These are phyloP conservation scores for Aspergillus bombycis DNA, from an alignment of 2,329 filamentous ascomycete genomes.

Conservation along the genomic window DNA sequence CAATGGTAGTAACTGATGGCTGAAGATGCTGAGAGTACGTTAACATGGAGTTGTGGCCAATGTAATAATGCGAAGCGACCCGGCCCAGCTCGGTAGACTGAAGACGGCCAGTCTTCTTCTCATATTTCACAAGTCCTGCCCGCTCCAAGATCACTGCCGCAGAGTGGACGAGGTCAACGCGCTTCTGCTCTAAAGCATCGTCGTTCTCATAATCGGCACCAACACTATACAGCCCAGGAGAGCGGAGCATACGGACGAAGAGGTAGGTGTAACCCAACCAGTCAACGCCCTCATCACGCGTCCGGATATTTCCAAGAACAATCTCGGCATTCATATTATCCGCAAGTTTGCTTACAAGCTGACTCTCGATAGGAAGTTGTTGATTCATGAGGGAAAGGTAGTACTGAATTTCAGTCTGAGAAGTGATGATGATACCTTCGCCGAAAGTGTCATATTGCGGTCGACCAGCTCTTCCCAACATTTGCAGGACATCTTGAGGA, in stretches of 20 bases:
- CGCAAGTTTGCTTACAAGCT: slow-evolving; percentile 87
- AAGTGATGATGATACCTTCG: slow-evolving; percentile 98
- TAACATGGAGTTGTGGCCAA: slow-evolving; percentile 93
- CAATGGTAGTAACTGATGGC: slow-evolving; percentile 87
- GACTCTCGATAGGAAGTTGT: slow-evolving; percentile 95
- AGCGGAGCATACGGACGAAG: slow-evolving; percentile 95
- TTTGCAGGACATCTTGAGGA: slow-evolving; percentile 95
- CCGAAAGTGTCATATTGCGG: slow-evolving; percentile 98
- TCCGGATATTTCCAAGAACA: slow-evolving; percentile 90
- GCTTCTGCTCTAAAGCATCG: slow-evolving; percentile 87
- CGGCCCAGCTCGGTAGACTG: slow-evolving; percentile 92
- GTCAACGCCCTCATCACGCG: slow-evolving; percentile 93
- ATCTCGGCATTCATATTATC: slow-evolving; percentile 97
- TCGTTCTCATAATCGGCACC: slow-evolving; percentile 95
- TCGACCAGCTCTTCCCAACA: slow-evolving; percentile 95
- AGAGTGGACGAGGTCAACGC: slow-evolving; percentile 95
- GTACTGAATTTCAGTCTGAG: slow-evolving; percentile 92
- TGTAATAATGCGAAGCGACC: slow-evolving; percentile 98
- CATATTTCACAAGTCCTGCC: slow-evolving; percentile 89
- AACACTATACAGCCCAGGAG: slow-evolving; percentile 91
- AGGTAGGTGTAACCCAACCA: slow-evolving; percentile 99
- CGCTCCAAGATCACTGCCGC: slow-evolving; percentile 85
- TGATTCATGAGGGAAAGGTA: slow-evolving; percentile 96
- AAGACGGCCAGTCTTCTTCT: slow-evolving; percentile 86
- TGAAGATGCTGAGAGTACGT: slow-evolving; percentile 96